Conservation (phyloP, 768 basidiomycete species). For the Coprinellus aureogranulatus region DNA sequence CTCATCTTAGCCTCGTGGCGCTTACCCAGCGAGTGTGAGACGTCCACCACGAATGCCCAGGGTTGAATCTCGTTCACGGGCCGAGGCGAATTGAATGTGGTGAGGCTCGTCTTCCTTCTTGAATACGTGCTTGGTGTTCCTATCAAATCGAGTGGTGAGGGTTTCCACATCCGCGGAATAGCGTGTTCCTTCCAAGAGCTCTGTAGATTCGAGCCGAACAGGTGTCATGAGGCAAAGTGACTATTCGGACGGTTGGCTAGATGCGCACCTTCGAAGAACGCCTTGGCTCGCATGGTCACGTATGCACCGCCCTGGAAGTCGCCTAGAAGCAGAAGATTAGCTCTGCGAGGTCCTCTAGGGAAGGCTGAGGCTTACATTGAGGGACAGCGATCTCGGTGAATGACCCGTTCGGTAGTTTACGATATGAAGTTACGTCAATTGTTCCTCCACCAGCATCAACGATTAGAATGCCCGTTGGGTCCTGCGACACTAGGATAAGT, state of each 20-base stretch:
- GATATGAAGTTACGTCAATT: slow-evolving; percentile 53
- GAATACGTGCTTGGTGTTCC: slow-evolving; percentile 42
- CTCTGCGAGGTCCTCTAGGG: neutral
- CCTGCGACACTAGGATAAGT: slow-evolving; percentile 21
- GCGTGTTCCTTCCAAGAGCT: slow-evolving; percentile 32
- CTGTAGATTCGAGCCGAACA: slow-evolving; percentile 26
- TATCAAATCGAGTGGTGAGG: slow-evolving; percentile 41
- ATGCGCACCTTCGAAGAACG: slow-evolving; percentile 31
- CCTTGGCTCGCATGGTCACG: slow-evolving; percentile 38
- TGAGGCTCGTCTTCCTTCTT: slow-evolving; percentile 30
- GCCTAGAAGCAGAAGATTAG: slow-evolving; percentile 24
- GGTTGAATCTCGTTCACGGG: slow-evolving; percentile 32
- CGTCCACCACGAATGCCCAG: slow-evolving; percentile 41
- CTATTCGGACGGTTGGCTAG: no score
- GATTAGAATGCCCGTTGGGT: slow-evolving; percentile 44
- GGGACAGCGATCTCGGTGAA: slow-evolving; percentile 43
- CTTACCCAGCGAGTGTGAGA: slow-evolving; percentile 37
- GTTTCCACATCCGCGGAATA: slow-evolving; percentile 35
- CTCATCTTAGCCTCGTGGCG: no score
- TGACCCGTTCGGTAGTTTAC: slow-evolving; percentile 15
- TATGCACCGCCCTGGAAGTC: slow-evolving; percentile 46
- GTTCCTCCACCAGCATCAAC: slow-evolving; percentile 64
- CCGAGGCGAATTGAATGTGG: slow-evolving; percentile 42
- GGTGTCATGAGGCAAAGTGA: neutral
- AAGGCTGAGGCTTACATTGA: slow-evolving; percentile 25